phyloP scores from a whole-genome alignment of 371 early-diverging fungal species.

The Mucor racemosus region DNA sequence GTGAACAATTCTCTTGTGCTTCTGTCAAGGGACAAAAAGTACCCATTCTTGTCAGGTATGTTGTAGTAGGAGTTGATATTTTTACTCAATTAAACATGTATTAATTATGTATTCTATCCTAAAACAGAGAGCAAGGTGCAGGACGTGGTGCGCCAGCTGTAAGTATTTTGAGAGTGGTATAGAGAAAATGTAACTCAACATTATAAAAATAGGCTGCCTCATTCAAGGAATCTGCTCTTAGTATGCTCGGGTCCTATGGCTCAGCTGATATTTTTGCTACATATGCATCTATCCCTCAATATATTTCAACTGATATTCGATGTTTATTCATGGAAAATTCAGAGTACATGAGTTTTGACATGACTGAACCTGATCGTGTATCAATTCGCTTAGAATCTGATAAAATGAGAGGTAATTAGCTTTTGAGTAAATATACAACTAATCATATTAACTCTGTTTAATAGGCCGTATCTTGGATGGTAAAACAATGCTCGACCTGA shows the following conservation, averaged over 20 bases:
- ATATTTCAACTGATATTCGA: slow-evolving; percentile 49
- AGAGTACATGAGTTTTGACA: slow-evolving; percentile 57
- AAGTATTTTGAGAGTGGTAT: slow-evolving; percentile 3
- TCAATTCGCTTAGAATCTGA: slow-evolving; percentile 42
- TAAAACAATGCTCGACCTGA: slow-evolving; percentile 45
- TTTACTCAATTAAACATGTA: not conserved
- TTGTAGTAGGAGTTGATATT: not conserved
- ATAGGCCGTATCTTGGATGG: slow-evolving; percentile 51
- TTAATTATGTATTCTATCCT: not conserved
- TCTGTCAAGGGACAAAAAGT: slow-evolving; percentile 56
- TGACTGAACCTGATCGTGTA: slow-evolving; percentile 45
- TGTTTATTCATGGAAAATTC: slow-evolving; percentile 55
- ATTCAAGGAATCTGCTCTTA: slow-evolving; percentile 36
- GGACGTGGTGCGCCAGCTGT: slow-evolving; percentile 44
- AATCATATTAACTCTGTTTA: not conserved
- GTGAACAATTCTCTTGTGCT: slow-evolving; percentile 45
- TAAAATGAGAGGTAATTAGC: slow-evolving; percentile 27
- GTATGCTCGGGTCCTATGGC: slow-evolving; percentile 36
- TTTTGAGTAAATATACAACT: not conserved
- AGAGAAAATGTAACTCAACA: not conserved
- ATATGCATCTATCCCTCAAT: slow-evolving; percentile 56
- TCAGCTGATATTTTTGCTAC: slow-evolving; percentile 40
- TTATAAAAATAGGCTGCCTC: slow-evolving; percentile 23
- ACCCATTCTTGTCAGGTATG: slow-evolving; percentile 44
- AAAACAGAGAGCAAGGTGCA: slow-evolving; percentile 43